Conservation (phyloP, 345 rosid genomes). For the Arabidopsis suecica region DNA sequence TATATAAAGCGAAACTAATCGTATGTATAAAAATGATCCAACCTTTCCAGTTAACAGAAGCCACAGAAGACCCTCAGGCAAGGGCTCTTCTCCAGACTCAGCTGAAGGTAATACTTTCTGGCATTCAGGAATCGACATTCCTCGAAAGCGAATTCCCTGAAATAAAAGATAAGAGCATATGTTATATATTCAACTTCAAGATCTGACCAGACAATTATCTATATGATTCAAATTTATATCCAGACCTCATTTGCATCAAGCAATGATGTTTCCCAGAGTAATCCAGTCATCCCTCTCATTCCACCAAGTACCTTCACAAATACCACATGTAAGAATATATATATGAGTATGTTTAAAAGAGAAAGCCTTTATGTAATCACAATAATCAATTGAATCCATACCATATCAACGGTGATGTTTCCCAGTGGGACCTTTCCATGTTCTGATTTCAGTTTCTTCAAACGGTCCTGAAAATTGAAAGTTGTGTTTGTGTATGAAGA, state of each 20-base stretch:
- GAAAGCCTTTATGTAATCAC: background rate
- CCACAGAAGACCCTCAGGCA: conserved; percentile 98
- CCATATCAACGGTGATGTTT: conserved; percentile 89
- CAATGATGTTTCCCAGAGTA: conserved; percentile 95
- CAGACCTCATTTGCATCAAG: conserved; percentile 92
- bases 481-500: background rate
- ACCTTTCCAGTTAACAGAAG: conserved; percentile 98
- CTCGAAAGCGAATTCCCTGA: conserved; percentile 92
- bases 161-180: conserved; percentile 17
- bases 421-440: conserved; percentile 86
- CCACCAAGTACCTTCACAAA: conserved; percentile 86
- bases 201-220: background rate
- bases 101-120: conserved; percentile 88
- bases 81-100: conserved; percentile 85
- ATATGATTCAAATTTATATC: background rate
- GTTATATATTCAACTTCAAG: too few species aligned
- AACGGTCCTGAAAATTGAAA: conserved; percentile 64
- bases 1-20: background rate
- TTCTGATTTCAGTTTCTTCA: conserved; percentile 79
- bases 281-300: conserved; percentile 98
- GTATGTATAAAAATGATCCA: background rate
- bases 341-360: background rate
- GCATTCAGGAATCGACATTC: conserved; percentile 93
- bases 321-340: background rate
- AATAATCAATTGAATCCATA: conserved; percentile 32